A percentile compares a stretch with the other conserved stretches of the same genome.
phyloP scores from a whole-genome alignment of 2,329 filamentous ascomycete species.

The Trichoderma sp. region DNA sequence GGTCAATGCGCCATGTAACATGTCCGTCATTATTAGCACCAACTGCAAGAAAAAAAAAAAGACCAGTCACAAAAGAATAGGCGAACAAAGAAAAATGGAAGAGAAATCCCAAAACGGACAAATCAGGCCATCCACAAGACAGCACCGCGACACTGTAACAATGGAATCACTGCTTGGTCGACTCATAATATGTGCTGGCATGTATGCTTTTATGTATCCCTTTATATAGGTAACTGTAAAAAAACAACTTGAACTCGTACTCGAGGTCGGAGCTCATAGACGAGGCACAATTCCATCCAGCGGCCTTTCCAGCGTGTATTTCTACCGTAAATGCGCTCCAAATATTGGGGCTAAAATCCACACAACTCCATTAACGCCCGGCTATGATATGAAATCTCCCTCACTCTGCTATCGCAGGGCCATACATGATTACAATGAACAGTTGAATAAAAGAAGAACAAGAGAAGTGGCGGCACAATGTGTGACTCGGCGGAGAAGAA shows the following conservation, averaged over 20 bases:
- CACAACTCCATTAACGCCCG: constrained; percentile 34
- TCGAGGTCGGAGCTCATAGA: background rate
- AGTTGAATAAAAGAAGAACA: constrained; percentile 10
- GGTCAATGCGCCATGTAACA: constrained; percentile 5
- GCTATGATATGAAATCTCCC: constrained; percentile 31
- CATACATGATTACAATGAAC: constrained; percentile 23
- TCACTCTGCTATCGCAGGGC: constrained; percentile 24
- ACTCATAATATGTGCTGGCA: background rate
- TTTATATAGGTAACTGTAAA: constrained; percentile 17
- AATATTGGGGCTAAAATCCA: background rate
- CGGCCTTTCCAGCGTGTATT: background rate
- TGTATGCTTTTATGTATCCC: background rate
- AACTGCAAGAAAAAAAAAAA: background rate
- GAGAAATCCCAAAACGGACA: background rate
- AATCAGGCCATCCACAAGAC: background rate
- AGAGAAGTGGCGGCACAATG: background rate
- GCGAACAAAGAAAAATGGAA: background rate
- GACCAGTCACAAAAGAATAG: background rate
- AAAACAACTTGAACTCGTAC: background rate
- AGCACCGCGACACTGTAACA: background rate
- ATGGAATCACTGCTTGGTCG: background rate
- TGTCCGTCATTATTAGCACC: background rate
- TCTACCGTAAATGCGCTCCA: constrained; percentile 6
- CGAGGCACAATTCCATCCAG: constrained; percentile 2
- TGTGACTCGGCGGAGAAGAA: background rate